Percentiles rank a stretch among this genome's conserved stretches.
These are phyloP conservation scores for Paecilomyces sp. DNA, from an alignment of 2,329 filamentous ascomycete genomes.

Conservation along the genomic window DNA sequence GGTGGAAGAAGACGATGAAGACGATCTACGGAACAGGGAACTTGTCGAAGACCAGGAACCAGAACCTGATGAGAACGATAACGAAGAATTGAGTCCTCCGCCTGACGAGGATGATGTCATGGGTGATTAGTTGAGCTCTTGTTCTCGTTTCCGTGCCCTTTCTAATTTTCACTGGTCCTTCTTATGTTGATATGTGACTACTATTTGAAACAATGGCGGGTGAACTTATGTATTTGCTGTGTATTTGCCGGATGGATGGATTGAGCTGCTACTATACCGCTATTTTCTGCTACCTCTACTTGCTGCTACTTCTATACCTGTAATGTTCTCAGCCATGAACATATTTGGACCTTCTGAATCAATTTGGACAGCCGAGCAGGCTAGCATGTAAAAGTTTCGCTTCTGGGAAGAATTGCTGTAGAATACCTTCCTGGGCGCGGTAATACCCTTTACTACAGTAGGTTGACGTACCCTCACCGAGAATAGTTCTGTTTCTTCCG, in stretches of 20 bases:
- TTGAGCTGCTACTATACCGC: constrained; percentile 4
- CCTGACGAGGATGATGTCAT: constrained; percentile 35
- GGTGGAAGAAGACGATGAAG: constrained; percentile 36
- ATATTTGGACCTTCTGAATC: neutral
- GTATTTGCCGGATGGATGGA: neutral
- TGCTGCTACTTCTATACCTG: constrained; percentile 1
- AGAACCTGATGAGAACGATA: constrained; percentile 19
- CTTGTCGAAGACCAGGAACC: constrained; percentile 40
- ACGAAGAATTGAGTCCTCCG: constrained; percentile 17
- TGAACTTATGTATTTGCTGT: neutral
- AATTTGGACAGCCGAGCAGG: neutral
- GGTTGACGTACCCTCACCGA: too few relatives aligned
- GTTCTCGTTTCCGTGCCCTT: constrained; percentile 1
- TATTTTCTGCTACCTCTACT: constrained; percentile 3
- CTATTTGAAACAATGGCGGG: constrained; percentile 4
- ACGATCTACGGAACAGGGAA: constrained; percentile 27
- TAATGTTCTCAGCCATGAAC: neutral
- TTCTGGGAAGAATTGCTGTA: too few relatives aligned
- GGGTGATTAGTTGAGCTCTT: constrained; percentile 26
- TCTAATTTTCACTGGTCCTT: neutral
- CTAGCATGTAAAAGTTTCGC: neutral
- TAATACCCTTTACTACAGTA: too few relatives aligned
- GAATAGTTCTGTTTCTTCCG: too few relatives aligned
- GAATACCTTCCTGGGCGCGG: too few relatives aligned
- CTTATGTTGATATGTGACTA: neutral